Evolutionary conservation across 257 asterid species (phyloP).

Genomic region (Plantago elongata): DNA sequence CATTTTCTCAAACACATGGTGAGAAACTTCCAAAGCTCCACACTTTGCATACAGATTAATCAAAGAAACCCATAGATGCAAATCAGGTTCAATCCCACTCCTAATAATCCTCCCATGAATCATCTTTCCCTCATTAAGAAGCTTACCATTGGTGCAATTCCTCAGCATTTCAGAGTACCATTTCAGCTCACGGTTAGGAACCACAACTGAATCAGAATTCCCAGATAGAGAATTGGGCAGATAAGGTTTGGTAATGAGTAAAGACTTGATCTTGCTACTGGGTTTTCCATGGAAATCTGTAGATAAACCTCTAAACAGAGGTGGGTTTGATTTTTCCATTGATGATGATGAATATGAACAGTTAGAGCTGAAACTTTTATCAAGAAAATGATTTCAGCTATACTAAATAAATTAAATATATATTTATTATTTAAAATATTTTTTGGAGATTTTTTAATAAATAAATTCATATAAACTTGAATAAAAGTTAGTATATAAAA

Average conservation of each 20-base stretch:
- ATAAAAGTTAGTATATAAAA: too few species aligned
- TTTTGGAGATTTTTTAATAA: too few species aligned
- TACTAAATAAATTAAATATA: too few species aligned
- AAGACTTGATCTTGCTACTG: slow-evolving; percentile 25
- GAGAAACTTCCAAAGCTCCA: slow-evolving; percentile 38
- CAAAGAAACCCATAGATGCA: slow-evolving; percentile 65
- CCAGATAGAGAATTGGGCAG: slow-evolving; percentile 23
- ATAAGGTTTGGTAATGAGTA: slow-evolving; percentile 21
- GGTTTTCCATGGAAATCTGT: slow-evolving; percentile 31
- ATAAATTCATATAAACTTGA: too few species aligned
- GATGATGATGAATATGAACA: slow-evolving; percentile 7
- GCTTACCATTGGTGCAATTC: slow-evolving; percentile 37
- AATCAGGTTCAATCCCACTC: slow-evolving; percentile 48
- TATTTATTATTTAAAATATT: too few species aligned
- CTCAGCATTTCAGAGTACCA: slow-evolving; percentile 57
- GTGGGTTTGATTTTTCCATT: slow-evolving; percentile 33
- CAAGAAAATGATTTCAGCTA: too few species aligned
- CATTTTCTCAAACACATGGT: slow-evolving; percentile 48
- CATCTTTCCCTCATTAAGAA: slow-evolving; percentile 50
- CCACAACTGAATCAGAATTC: slow-evolving; percentile 16
- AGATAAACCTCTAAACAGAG: slow-evolving; percentile 10
- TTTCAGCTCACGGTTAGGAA: slow-evolving; percentile 27
- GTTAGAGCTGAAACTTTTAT: too few species aligned
- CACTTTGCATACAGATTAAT: slow-evolving; percentile 72
- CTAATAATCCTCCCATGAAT: slow-evolving; percentile 56